Evolutionary conservation across 2,329 filamentous ascomycete species (phyloP), one percentile per base, ranked within the genome.

Genomic region (Xylaria sp.): DNA sequence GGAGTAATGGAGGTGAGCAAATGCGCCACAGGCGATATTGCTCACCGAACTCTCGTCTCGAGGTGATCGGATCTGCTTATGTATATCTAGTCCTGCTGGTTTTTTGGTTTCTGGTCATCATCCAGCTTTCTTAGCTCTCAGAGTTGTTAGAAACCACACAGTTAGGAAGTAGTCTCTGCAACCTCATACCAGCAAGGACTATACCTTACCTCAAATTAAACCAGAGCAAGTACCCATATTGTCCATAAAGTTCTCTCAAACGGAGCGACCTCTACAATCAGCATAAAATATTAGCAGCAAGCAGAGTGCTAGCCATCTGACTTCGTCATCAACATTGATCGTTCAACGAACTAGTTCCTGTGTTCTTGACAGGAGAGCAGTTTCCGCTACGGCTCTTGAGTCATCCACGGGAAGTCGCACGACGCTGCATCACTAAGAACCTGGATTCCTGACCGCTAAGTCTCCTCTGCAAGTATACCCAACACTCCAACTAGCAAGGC

Each of bases 351-450:
- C 66, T 52, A 65, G 66, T 74, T 72, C 64, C 63, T 72, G 63
- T 65, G 65, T 50, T 65, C 60, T 65, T 63, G 51, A 66, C 46
- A 67, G 41, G 67, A 67, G 68, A 66, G 70, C 65, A 71, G 52
- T 67, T 69, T 66, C 61, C 64, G 70, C 71, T 74, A 72, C 70
- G 69, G 73, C 75, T 77, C 74, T 69, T 76, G 73, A 77, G 72
- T 74, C 73, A 76, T 73, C 69, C 57, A 76, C 77, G 77, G 77
- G 77, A 78, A 70, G 70, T 75, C 75, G 76, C 77, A 78, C 77
- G 62, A 75, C 65, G 72, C 70, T 70, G 76, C 77, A 77, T 76
- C 76, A 72, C 70, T 72, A 76, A 71, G 76, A 78, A 78, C 76
- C 68, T 69, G 68, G 68, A 70, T 74, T 73, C 74, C 70, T 76